These are phyloP conservation scores for Taiozyma sp. DNA, from an alignment of 1,139 yeast genomes.

Conservation along the genomic window DNA sequence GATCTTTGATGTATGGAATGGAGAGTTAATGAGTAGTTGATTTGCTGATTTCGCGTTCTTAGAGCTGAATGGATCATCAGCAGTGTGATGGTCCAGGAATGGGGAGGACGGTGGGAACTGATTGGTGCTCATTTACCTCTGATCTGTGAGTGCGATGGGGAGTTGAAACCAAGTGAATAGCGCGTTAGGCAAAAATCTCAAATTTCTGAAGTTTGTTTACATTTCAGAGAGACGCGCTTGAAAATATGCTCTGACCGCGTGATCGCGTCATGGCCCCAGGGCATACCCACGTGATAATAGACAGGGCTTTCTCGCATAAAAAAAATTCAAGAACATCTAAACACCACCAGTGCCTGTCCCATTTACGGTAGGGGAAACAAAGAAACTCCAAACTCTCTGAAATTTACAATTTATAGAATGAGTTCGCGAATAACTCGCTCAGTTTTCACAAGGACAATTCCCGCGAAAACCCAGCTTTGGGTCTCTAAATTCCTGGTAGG, in stretches of 20 bases:
- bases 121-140: slow-evolving; percentile 12
- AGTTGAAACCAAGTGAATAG: background rate
- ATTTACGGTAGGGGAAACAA: background rate
- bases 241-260: background rate
- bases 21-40: slow-evolving; percentile 19
- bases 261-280: background rate
- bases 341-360: slow-evolving; percentile 3
- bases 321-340: background rate
- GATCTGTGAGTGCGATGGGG: background rate
- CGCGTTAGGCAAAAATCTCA: background rate
- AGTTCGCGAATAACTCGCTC: background rate
- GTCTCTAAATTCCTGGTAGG: background rate
- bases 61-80: slow-evolving; percentile 10
- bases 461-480: slow-evolving; percentile 2
- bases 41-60: slow-evolving; percentile 4
- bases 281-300: background rate
- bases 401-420: background rate
- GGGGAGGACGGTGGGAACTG: slow-evolving; percentile 71
- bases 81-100: slow-evolving; percentile 28
- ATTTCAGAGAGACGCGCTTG: slow-evolving; percentile 4
- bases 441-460: background rate
- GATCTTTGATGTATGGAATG: slow-evolving; percentile 10
- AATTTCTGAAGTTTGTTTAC: slow-evolving; percentile 6
- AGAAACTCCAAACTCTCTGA: background rate
- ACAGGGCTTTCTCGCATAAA: background rate